phyloP scores from a whole-genome alignment of 192 early-diverging fungal genomes.

The Phlyctochytrium bullatum region DNA sequence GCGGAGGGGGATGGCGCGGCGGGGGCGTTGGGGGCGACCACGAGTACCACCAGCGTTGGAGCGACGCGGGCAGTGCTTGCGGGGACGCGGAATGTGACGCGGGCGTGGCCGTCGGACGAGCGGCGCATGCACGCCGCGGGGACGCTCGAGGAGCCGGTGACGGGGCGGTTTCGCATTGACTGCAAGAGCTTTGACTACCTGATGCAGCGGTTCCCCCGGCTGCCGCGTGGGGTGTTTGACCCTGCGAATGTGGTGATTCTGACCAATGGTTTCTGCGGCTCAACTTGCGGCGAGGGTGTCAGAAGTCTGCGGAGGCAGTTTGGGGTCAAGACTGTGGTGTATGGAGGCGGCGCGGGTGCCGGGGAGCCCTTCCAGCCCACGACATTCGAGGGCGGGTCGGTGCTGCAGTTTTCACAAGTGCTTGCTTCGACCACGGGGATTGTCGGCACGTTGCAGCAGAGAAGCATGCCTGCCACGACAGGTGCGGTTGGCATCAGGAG shows the following conservation, averaged over 20 bases:
- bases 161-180: neutral
- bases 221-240: too few relatives aligned
- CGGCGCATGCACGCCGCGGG: too few relatives aligned
- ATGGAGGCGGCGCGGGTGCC: constrained; percentile 1
- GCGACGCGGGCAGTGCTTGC: neutral
- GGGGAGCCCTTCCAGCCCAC: constrained; percentile 4
- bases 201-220: too few relatives aligned
- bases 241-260: neutral
- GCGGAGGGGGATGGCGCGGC: too few relatives aligned
- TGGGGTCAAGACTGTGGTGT: neutral
- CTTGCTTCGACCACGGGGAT: neutral
- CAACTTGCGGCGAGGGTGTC: constrained; percentile 1
- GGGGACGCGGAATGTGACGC: neutral
- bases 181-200: too few relatives aligned
- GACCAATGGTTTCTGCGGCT: constrained; percentile 15
- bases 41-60: neutral
- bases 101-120: neutral
- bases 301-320: neutral
- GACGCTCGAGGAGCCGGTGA: too few relatives aligned
- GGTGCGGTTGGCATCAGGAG: too few relatives aligned
- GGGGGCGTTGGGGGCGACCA: too few relatives aligned
- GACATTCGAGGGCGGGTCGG: constrained; percentile 13
- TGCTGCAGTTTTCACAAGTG: neutral
- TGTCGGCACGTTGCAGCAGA: too few relatives aligned
- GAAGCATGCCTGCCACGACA: too few relatives aligned